These are phyloP conservation scores for Globisporangium acanthophoron DNA, from an alignment of 352 stramenopile species.

Conservation along the genomic window DNA sequence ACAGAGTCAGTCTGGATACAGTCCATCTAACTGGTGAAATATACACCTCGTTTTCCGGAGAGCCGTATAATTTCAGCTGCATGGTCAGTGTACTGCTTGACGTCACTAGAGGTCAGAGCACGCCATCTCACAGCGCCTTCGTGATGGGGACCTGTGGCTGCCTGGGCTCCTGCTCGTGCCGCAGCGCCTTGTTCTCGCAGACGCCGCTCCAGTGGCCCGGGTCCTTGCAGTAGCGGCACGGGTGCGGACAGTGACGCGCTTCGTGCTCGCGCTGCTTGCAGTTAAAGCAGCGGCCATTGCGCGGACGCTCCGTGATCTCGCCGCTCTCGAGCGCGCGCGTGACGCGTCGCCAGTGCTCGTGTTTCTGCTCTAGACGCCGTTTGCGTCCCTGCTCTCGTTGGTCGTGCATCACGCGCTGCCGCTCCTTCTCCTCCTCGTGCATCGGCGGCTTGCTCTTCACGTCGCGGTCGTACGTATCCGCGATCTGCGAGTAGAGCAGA, in stretches of 20 bases:
- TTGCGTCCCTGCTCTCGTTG: conserved; percentile 36
- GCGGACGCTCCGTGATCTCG: conserved; percentile 40
- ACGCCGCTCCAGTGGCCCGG: conserved; percentile 66
- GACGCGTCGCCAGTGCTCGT: conserved; percentile 48
- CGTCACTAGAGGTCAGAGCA: too few species aligned
- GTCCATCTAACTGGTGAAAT: too few species aligned
- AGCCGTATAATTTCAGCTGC: too few species aligned
- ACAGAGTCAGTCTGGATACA: too few species aligned
- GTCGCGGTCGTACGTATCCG: conserved; percentile 54
- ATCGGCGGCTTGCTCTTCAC: conserved; percentile 66
- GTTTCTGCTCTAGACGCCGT: conserved; percentile 66
- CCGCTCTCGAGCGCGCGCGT: conserved; percentile 37
- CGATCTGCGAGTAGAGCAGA: conserved; percentile 64
- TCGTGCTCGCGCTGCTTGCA: conserved; percentile 80
- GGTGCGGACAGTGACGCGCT: conserved; percentile 62
- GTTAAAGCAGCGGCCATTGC: conserved; percentile 76
- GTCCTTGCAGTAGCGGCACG: conserved; percentile 80
- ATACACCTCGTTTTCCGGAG: too few species aligned
- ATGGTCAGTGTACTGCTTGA: too few species aligned
- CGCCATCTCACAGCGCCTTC: conserved; percentile 41
- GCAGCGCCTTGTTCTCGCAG: conserved; percentile 60
- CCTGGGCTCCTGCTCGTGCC: conserved; percentile 41
- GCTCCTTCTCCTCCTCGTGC: conserved; percentile 76
- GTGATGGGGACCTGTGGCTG: conserved; percentile 47
- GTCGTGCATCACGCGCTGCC: conserved; percentile 57